Evolutionary conservation across 1,284 basidiomycete genomes (phyloP), one percentile per base, ranked within the genome.

Genomic region (Rhodotorula sp.): DNA sequence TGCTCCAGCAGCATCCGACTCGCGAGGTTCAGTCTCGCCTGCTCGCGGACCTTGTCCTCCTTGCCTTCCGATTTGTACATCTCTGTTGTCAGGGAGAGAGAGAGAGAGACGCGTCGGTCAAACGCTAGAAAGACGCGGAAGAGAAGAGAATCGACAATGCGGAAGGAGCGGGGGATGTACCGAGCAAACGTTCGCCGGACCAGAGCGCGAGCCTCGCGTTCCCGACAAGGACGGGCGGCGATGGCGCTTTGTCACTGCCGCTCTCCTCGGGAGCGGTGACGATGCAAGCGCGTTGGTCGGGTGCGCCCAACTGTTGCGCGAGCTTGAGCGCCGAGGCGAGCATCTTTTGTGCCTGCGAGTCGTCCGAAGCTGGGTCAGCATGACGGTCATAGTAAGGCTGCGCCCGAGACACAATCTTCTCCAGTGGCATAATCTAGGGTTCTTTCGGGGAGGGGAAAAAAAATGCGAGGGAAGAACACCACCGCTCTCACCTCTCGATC

Each of bases 321-420:
- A 68, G 53, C 5, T 59, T 44, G 8, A 60, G 29, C 3, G 62
- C 53, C 8, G 67, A 68, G 20, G 48, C 42, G 20, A 68, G 42
- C 67, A 68, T 68, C 58, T 60, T 64, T 17, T 64, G 45, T 7
- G 67, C 62, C 67, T 68, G 56, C n/a, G n/a, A 17, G 37, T n/a
- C 26, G 22, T 17, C n/a, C 37, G 51, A n/a, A 37, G 22, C 10
- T 33, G 33, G 33, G 53, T 48, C 15, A 48, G n/a, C 12, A n/a
- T n/a, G n/a, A n/a, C n/a, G n/a, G n/a, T n/a, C n/a, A n/a, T n/a
- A n/a, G n/a, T n/a, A n/a, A n/a, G n/a, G n/a, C n/a, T n/a, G n/a
- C n/a, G n/a, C n/a, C n/a, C n/a, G n/a, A n/a, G n/a, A n/a, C n/a
- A n/a, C n/a, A n/a, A n/a, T n/a, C n/a, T n/a, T n/a, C n/a, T n/a